Percentiles rank a stretch among this genome's conserved stretches.
phyloP scores from a whole-genome alignment of 164 flowering plant species.

The Magnolia kwangsiensis region DNA sequence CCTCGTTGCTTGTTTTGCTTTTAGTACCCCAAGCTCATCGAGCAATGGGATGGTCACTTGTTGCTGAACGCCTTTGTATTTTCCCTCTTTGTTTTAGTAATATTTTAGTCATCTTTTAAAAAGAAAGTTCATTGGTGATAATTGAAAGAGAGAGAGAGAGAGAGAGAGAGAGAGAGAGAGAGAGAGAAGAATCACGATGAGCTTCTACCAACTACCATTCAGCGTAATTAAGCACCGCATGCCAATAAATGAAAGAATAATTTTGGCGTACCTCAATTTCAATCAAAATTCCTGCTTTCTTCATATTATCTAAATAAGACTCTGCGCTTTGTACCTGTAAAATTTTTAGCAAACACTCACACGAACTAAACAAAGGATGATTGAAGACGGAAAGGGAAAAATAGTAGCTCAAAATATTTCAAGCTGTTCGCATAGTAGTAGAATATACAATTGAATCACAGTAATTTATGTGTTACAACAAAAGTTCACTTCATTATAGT shows the following conservation, averaged over 20 bases:
- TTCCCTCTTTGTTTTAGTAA: too few relatives aligned
- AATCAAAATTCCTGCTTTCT: slow-evolving; percentile 59
- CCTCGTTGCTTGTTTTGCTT: too few relatives aligned
- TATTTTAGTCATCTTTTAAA: too few relatives aligned
- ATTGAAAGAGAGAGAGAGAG: too few relatives aligned
- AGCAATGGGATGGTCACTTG: too few relatives aligned
- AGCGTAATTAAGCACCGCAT: too few relatives aligned
- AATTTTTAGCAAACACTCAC: neutral
- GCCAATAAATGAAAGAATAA: neutral
- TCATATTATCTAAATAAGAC: slow-evolving; percentile 50
- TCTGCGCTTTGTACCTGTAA: slow-evolving; percentile 75
- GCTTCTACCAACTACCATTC: too few relatives aligned
- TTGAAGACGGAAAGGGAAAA: neutral
- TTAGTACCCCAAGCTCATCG: too few relatives aligned
- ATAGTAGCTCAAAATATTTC: neutral
- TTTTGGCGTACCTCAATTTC: slow-evolving; percentile 54
- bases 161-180: too few relatives aligned
- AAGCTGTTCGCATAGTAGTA: neutral
- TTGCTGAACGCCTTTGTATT: too few relatives aligned
- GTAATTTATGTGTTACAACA: neutral
- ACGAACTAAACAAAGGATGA: neutral
- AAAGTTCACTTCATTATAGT: neutral
- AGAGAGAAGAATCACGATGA: too few relatives aligned
- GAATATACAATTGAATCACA: neutral
- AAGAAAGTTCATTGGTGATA: too few relatives aligned